These are phyloP conservation scores for Aspergillus fumigatiaffinis DNA, from an alignment of 2,329 filamentous ascomycete species.

Conservation along the genomic window DNA sequence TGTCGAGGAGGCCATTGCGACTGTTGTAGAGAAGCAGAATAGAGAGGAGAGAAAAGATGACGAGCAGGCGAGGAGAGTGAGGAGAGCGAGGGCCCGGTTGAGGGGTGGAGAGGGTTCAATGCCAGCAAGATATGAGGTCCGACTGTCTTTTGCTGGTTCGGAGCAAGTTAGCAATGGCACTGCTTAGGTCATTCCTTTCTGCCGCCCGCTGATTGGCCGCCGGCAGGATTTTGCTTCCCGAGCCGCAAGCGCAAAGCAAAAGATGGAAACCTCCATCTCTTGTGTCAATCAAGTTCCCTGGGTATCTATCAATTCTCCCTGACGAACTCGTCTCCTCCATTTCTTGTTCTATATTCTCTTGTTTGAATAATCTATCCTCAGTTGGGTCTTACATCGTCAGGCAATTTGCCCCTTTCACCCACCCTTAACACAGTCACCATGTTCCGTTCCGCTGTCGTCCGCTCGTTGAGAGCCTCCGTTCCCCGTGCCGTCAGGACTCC, in stretches of 20 bases:
- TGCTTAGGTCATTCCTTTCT: constrained; percentile 42
- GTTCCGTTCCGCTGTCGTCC: constrained; percentile 85
- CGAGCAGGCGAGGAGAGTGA: constrained; percentile 3
- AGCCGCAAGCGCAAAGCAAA: constrained; percentile 23
- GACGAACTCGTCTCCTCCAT: constrained; percentile 16
- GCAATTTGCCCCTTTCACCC: constrained; percentile 2
- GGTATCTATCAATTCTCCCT: constrained; percentile 13
- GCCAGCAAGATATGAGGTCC: constrained; percentile 10
- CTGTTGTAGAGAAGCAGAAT: constrained; percentile 7
- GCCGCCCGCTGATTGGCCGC: constrained; percentile 36
- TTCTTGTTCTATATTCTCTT: constrained; percentile 14
- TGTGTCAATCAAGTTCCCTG: constrained; percentile 9
- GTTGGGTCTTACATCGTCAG: constrained; percentile 1
- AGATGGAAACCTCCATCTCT: constrained; percentile 12
- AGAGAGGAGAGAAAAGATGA: constrained; percentile 11
- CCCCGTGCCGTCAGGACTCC: constrained; percentile 52
- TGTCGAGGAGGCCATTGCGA: constrained; percentile 43
- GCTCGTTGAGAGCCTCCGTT: constrained; percentile 61
- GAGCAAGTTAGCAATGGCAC: constrained; percentile 4
- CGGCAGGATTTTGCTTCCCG: constrained; percentile 33
- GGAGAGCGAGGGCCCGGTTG: constrained; percentile 16
- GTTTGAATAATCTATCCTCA: constrained; percentile 9
- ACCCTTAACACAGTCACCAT: constrained; percentile 51
- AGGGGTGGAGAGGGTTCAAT: constrained; percentile 8
- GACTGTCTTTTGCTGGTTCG: constrained; percentile 29